These are phyloP conservation scores for Pecoramyces ruminantium DNA, from an alignment of 192 early-diverging fungal species.

Conservation along the genomic window DNA sequence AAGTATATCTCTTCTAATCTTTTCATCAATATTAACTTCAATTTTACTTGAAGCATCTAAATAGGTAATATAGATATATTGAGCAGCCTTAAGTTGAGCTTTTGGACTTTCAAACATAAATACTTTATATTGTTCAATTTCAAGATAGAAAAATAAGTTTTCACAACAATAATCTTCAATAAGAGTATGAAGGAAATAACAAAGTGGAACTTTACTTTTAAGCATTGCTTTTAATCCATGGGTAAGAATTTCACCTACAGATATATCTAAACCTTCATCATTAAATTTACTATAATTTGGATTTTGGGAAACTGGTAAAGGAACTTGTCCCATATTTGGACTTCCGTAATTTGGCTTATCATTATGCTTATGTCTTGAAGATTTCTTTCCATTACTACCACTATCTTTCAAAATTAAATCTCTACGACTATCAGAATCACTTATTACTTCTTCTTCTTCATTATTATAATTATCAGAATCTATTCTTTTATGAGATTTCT, in stretches of 20 bases:
- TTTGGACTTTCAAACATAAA: slow-evolving; percentile 10
- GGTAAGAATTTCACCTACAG: slow-evolving; percentile 25
- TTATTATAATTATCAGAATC: background rate
- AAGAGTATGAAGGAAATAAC: slow-evolving; percentile 29
- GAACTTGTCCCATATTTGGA: background rate
- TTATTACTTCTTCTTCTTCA: background rate
- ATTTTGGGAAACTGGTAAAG: background rate
- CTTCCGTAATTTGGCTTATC: background rate
- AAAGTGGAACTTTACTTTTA: slow-evolving; percentile 28
- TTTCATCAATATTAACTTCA: slow-evolving; percentile 38
- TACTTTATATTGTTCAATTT: slow-evolving; percentile 36
- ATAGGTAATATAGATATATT: slow-evolving; percentile 35
- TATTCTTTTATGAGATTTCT: background rate
- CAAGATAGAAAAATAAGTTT: slow-evolving; percentile 39
- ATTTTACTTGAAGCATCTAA: slow-evolving; percentile 24
- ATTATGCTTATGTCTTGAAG: background rate
- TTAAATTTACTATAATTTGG: background rate
- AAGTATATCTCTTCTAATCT: slow-evolving; percentile 19
- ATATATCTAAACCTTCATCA: slow-evolving; percentile 16
- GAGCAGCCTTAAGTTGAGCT: slow-evolving; percentile 24
- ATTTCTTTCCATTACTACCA: background rate
- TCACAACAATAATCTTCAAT: slow-evolving; percentile 33
- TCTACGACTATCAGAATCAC: background rate
- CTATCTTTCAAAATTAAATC: background rate
- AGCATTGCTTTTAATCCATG: slow-evolving; percentile 33